Base-by-base conservation (phyloP, 805 yeast species). In the Kodamaea restingae region DNA sequence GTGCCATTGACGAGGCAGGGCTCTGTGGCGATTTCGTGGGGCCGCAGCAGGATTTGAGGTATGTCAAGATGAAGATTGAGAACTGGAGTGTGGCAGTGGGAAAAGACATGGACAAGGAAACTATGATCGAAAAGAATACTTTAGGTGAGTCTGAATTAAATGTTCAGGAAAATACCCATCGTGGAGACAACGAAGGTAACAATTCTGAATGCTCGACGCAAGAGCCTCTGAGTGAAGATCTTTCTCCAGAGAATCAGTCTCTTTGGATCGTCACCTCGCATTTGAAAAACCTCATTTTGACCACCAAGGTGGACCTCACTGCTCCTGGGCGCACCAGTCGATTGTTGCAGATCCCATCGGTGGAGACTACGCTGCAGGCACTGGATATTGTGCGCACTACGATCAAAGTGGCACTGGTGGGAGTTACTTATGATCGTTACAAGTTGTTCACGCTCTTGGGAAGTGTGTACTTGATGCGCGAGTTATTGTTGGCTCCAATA, bases 371-470 rank as follows among this genome's bases (percentile, higher is more conserved):
- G 4, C 12, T 28, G 2, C 18, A 15, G 18, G 32, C 33, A 15
- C 17, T 28, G n/a, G 32, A 28, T n/a, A 27, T 18, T n/a, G n/a
- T 35, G 24, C 28, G 26, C 11, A 29, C 32, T 7, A 11, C 18
- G 7, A 28, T 35, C 20, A 21, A n/a, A 8, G 32, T 35, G 32
- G 17, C 27, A 6, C 27, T 12, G 18, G 14, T 32, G 17, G 10
- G 30, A 7, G 48, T 52, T 4, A 32, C 36, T 11, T 46, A 57
- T 21, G 69, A 66, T 42, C 49, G 54, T n/a, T 60, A 54, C 38
- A 60, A 61, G 36, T 22, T 60, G 11, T 63, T 63, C 41, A 53
- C 57, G 1, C 31, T 61, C 0, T 39, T 68, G 17, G 71, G 74
- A 2, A 46, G 65, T 29, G 38, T 62, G 2, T 60, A 64, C 32